These are phyloP conservation scores for Colletotrichum orbiculare DNA, from an alignment of 2,329 filamentous ascomycete genomes.

Conservation along the genomic window DNA sequence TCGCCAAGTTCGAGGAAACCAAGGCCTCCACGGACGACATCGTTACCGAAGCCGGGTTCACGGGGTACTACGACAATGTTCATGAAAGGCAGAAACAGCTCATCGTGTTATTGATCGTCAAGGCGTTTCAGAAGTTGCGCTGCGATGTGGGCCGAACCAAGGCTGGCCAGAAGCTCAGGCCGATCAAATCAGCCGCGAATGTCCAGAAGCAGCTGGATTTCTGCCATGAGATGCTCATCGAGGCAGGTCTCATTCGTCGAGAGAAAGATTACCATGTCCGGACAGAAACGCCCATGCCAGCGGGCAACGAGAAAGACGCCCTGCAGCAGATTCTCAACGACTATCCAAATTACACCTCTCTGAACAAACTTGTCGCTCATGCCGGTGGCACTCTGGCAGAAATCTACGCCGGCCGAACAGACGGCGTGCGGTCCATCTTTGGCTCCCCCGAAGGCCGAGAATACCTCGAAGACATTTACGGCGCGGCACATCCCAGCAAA, in stretches of 20 bases:
- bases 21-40: constrained; percentile 11
- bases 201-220: constrained; percentile 24
- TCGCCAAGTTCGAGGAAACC: not conserved
- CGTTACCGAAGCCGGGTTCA: constrained; percentile 16
- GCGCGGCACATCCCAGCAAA: constrained; percentile 22
- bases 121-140: constrained; percentile 21
- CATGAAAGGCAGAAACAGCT: constrained; percentile 11
- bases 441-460: constrained; percentile 18
- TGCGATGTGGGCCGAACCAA: constrained; percentile 19
- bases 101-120: constrained; percentile 3
- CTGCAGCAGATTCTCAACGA: constrained; percentile 12
- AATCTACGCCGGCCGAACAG: constrained; percentile 15
- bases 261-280: constrained; percentile 5
- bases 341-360: constrained; percentile 6
- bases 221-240: constrained; percentile 12
- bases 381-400: constrained; percentile 16
- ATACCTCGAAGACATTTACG: constrained; percentile 28
- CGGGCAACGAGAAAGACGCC: not conserved
- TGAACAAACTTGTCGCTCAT: constrained; percentile 14
- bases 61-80: constrained; percentile 16
- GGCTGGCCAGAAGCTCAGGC: constrained; percentile 9
- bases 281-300: not conserved
- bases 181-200: constrained; percentile 3
- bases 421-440: constrained; percentile 22
- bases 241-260: constrained; percentile 5